Base-by-base conservation (phyloP, 2,329 filamentous ascomycete species). In the Acephala macrosclerotiorum region DNA sequence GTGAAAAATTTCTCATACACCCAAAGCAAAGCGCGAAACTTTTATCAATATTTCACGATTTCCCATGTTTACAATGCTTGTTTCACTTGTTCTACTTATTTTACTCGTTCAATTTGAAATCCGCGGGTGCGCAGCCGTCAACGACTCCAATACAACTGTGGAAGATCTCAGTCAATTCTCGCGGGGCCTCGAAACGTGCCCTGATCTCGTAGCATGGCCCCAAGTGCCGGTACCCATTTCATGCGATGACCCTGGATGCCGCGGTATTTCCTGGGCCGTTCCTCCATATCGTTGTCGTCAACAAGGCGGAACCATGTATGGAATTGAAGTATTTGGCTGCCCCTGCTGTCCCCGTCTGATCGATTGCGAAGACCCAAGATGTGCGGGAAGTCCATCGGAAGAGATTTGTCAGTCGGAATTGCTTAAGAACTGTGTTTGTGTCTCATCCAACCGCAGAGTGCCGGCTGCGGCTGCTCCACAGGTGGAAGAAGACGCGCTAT, bases 251-350 rank as follows among this genome's bases (percentile, higher is more conserved):
- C 49, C 49, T 26, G 11, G 22, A 14, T 55, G 49, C 49, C 49
- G 49, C 22, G 49, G 49, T 29, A 55, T 55, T 14, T 55, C 49
- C 49, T 55, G 49, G 49, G 49, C 49, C 20, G 20, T 55, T 26
- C 49, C 49, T 55, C 49, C 49, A 26, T 55, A 55, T 26, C 55
- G 55, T 20, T 58, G 33, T 26, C 55, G 55, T 58, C 55, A 58
- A 58, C 55, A 38, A 20, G 29, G 29, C 29, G 55, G 55, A 20
- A 36, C 29, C 16, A 58, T 58, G 26, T 58, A 26, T 58, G 55
- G 33, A 38, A 35, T 35, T n/a, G 55, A 58, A 58, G 55, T 58
- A 20, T 58, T 58, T 58, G 55, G 55, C 55, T 58, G 33, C 29
- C 55, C 20, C 33, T 58, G 55, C 55, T 58, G 55, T 38, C 55